Percentiles rank a stretch among this genome's conserved stretches.
Evolutionary conservation across 148 eudicot genomes (phyloP).

Genomic region (Rheum nobile): DNA sequence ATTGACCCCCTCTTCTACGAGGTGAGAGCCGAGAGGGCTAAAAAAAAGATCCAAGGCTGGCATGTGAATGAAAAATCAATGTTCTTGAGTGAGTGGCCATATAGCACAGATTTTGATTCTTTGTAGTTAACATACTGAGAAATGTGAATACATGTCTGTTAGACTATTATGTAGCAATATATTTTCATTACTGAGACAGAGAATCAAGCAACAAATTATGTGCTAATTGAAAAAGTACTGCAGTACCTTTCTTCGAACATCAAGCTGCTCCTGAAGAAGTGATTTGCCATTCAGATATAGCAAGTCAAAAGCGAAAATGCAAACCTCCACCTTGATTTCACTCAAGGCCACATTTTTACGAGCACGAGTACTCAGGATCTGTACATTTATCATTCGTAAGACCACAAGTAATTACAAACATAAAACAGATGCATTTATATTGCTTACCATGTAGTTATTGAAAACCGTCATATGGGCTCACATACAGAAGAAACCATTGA

Average conservation of each 20-base stretch:
- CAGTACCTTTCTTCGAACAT: conserved; percentile 67
- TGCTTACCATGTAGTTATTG: background rate
- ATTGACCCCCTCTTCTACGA: background rate
- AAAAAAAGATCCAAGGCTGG: background rate
- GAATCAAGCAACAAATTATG: background rate
- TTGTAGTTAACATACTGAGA: too few relatives aligned
- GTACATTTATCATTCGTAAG: conserved; percentile 7
- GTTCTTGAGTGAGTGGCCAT: background rate
- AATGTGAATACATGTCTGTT: too few relatives aligned
- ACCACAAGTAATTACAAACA: background rate
- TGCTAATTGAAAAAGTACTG: conserved; percentile 4
- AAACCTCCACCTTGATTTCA: conserved; percentile 84
- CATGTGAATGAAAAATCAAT: background rate
- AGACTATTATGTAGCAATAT: too few relatives aligned
- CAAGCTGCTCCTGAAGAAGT: conserved; percentile 86
- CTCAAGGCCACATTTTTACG: conserved; percentile 79
- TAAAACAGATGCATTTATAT: background rate
- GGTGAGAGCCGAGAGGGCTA: background rate
- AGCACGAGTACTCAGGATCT: conserved; percentile 85
- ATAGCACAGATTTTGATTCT: background rate
- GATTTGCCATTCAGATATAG: conserved; percentile 69
- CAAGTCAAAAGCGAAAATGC: conserved; percentile 85
- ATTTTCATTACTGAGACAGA: background rate
- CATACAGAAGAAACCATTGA: background rate
- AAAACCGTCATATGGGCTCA: background rate